Conservation (phyloP, 1,284 basidiomycete species). For the Ceratobasidium sp. region DNA sequence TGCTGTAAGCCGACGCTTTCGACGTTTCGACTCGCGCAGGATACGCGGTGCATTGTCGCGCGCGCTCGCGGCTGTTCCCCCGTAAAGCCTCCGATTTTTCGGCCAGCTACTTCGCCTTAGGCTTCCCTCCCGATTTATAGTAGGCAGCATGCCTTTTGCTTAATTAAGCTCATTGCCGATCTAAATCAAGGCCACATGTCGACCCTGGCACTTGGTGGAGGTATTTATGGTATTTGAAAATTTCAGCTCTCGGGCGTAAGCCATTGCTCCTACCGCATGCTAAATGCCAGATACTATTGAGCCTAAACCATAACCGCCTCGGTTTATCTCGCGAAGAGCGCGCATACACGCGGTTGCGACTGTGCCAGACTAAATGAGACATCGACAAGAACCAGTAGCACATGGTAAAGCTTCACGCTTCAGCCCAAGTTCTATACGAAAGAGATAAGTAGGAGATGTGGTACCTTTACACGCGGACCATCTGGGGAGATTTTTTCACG, state of each 20-base stretch:
- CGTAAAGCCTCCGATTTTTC: slow-evolving; percentile 42
- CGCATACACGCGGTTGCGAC: slow-evolving; percentile 8
- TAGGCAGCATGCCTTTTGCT: background rate
- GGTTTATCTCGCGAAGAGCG: background rate
- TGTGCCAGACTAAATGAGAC: background rate
- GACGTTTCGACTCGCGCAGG: slow-evolving; percentile 3
- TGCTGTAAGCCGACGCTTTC: slow-evolving; percentile 1
- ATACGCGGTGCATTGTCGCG: slow-evolving; percentile 40
- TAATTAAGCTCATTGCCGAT: slow-evolving; percentile 4
- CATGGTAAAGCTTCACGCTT: slow-evolving; percentile 2
- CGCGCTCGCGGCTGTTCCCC: slow-evolving; percentile 16
- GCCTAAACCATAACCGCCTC: too few species aligned
- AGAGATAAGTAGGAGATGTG: background rate
- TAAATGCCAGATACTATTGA: background rate
- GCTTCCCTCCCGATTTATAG: slow-evolving; percentile 1
- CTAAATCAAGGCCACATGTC: background rate
- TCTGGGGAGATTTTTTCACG: background rate
- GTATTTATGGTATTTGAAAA: slow-evolving; percentile 8
- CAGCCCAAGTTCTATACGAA: background rate
- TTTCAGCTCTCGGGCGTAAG: background rate
- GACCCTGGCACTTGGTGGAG: background rate
- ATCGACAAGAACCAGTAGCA: background rate
- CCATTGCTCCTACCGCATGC: background rate
- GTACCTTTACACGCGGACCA: slow-evolving; percentile 7
- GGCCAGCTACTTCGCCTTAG: background rate